These are phyloP conservation scores for Rhodosporidiobolus sp. DNA, from an alignment of 768 basidiomycete genomes.

Conservation along the genomic window DNA sequence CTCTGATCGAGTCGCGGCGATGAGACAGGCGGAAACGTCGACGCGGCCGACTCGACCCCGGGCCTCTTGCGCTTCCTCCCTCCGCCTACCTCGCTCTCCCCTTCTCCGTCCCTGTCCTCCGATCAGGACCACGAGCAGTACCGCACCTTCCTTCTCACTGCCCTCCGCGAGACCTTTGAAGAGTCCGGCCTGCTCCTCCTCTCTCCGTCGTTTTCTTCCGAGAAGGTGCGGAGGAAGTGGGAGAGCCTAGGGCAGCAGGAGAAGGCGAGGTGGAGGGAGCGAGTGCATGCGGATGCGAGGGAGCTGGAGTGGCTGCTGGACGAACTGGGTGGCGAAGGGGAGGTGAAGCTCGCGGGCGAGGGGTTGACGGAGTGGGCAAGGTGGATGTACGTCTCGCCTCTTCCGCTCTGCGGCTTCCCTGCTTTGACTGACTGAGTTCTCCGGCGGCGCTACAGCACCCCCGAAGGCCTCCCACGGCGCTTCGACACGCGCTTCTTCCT, in stretches of 20 bases:
- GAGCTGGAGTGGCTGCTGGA: conserved; percentile 17
- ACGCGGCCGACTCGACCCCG: conserved; percentile 10
- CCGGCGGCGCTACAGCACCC: conserved; percentile 19
- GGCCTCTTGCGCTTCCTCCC: conserved; percentile 9
- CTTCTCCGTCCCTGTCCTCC: neutral
- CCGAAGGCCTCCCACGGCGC: conserved; percentile 17
- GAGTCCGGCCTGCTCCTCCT: conserved; percentile 40
- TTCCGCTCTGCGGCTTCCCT: neutral
- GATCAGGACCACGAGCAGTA: neutral
- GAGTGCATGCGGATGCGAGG: conserved; percentile 24
- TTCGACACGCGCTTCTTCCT: conserved; percentile 44
- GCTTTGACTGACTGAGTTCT: too few relatives aligned
- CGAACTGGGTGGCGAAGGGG: neutral
- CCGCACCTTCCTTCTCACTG: conserved; percentile 22
- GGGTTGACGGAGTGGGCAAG: conserved; percentile 23
- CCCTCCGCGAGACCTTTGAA: conserved; percentile 41
- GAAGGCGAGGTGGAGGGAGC: conserved; percentile 28
- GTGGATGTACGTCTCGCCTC: conserved; percentile 24
- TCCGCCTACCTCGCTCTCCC: neutral
- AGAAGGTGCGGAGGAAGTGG: conserved; percentile 3
- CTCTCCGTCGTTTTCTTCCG: neutral
- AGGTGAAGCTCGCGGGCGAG: neutral
- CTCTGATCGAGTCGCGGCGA: neutral
- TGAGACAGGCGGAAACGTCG: conserved; percentile 29
- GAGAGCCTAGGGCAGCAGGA: neutral